Percentiles rank a stretch among this genome's conserved stretches.
phyloP scores from a whole-genome alignment of 805 yeast species.

The Ogataea siamensis region DNA sequence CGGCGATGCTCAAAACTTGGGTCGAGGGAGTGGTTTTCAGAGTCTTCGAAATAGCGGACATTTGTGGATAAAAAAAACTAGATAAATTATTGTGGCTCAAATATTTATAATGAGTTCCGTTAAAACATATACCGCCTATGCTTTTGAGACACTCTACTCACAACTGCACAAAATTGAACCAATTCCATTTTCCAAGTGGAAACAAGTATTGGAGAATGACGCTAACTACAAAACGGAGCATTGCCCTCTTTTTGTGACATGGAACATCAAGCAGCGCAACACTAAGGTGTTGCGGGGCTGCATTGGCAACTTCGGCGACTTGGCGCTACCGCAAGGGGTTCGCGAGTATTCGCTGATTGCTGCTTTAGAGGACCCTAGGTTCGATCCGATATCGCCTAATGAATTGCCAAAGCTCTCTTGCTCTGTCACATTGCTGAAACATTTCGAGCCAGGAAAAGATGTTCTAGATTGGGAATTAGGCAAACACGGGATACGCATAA shows the following conservation, averaged over 20 bases:
- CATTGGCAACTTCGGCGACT: constrained; percentile 78
- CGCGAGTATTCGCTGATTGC: constrained; percentile 60
- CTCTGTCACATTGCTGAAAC: constrained; percentile 62
- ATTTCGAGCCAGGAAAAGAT: constrained; percentile 52
- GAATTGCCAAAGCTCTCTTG: constrained; percentile 59
- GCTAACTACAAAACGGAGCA: constrained; percentile 18
- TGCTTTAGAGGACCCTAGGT: constrained; percentile 78
- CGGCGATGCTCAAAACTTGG: constrained; percentile 55
- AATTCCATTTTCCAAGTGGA: constrained; percentile 16
- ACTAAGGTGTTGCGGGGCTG: constrained; percentile 71
- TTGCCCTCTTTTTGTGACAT: constrained; percentile 82
- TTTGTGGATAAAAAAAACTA: constrained; percentile 1
- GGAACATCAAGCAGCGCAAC: constrained; percentile 49
- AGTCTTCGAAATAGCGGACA: constrained; percentile 24
- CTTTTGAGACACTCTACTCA: constrained; percentile 39
- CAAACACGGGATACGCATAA: constrained; percentile 70
- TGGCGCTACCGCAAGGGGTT: constrained; percentile 57
- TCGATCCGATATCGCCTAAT: constrained; percentile 52
- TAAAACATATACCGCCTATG: constrained; percentile 37
- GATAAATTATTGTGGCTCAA: background rate
- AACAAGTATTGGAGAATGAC: constrained; percentile 12
- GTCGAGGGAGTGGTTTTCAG: constrained; percentile 37
- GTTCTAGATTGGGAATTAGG: constrained; percentile 81
- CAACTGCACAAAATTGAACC: constrained; percentile 23
- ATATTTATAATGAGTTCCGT: constrained; percentile 19